Percentiles rank a stretch among this genome's conserved stretches.
These are phyloP conservation scores for Saccharomyces hybrid DNA, from an alignment of 1,139 yeast species.

Conservation along the genomic window DNA sequence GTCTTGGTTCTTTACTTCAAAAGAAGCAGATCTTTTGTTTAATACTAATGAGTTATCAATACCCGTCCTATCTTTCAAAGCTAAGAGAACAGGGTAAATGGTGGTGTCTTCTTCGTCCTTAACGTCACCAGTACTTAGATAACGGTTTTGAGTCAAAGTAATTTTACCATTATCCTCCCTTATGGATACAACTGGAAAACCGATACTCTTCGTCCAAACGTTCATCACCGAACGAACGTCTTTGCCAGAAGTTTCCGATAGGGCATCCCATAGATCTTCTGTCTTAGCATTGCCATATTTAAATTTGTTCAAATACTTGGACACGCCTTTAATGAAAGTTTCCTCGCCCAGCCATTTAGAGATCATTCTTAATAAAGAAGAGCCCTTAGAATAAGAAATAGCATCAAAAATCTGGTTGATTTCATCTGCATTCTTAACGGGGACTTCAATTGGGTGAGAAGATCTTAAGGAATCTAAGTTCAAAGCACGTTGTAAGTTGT, in stretches of 20 bases:
- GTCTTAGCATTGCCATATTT: slow-evolving; percentile 68
- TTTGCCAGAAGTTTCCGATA: slow-evolving; percentile 61
- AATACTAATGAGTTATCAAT: slow-evolving; percentile 56
- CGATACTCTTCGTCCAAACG: slow-evolving; percentile 70
- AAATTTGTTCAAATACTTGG: slow-evolving; percentile 58
- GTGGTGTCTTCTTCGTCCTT: slow-evolving; percentile 58
- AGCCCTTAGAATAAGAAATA: slow-evolving; percentile 69
- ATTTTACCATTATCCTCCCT: slow-evolving; percentile 40
- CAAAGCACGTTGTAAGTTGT: slow-evolving; percentile 50
- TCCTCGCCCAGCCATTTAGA: slow-evolving; percentile 62
- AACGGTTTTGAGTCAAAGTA: slow-evolving; percentile 59
- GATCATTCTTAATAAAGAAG: slow-evolving; percentile 66
- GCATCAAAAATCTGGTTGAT: slow-evolving; percentile 74
- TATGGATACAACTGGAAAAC: slow-evolving; percentile 67
- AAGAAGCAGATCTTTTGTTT: slow-evolving; percentile 43
- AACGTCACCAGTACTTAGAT: slow-evolving; percentile 68
- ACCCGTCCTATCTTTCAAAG: slow-evolving; percentile 57
- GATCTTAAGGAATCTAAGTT: slow-evolving; percentile 61
- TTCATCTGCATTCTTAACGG: slow-evolving; percentile 64
- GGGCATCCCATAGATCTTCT: slow-evolving; percentile 70
- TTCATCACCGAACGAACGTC: slow-evolving; percentile 65
- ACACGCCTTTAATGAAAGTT: slow-evolving; percentile 60
- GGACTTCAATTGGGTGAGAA: slow-evolving; percentile 74
- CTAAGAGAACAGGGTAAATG: slow-evolving; percentile 74
- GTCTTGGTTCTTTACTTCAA: slow-evolving; percentile 36